Evolutionary conservation across 352 stramenopile genomes (phyloP).

Genomic region (Pythium periplocum): DNA sequence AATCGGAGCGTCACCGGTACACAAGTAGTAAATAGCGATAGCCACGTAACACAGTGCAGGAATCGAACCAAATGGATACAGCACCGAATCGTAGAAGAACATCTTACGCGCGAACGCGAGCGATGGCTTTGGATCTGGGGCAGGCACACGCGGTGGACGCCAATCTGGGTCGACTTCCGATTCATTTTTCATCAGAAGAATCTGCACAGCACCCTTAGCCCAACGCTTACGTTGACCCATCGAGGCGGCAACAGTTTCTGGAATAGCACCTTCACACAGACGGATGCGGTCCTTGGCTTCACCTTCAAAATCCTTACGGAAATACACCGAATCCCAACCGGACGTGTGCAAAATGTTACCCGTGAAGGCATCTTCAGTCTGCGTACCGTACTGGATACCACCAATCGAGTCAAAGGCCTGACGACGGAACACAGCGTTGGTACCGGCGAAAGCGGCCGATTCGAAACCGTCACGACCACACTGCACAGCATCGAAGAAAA

Average conservation of each 20-base stretch:
- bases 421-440: slow-evolving; percentile 86
- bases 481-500: slow-evolving; percentile 89
- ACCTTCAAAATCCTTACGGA: slow-evolving; percentile 88
- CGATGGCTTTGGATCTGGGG: slow-evolving; percentile 76
- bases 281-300: slow-evolving; percentile 83
- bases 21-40: slow-evolving; percentile 85
- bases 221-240: slow-evolving; percentile 87
- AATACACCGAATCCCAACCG: slow-evolving; percentile 86
- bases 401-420: slow-evolving; percentile 86
- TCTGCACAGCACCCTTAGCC: slow-evolving; percentile 86
- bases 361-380: slow-evolving; percentile 89
- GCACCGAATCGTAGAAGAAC: slow-evolving; percentile 88
- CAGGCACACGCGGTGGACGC: slow-evolving; percentile 74
- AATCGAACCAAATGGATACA: slow-evolving; percentile 87
- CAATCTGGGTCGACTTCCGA: slow-evolving; percentile 86
- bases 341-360: slow-evolving; percentile 81
- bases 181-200: slow-evolving; percentile 87
- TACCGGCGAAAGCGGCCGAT: slow-evolving; percentile 84
- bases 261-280: slow-evolving; percentile 76
- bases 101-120: slow-evolving; percentile 83
- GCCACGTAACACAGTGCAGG: slow-evolving; percentile 80
- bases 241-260: slow-evolving; percentile 78
- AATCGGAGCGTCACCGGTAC: slow-evolving; percentile 78
- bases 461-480: slow-evolving; percentile 86
- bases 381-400: slow-evolving; percentile 86